Conservation (phyloP, 208 protist species). For the Leptomonas pyrrhocoris region DNA sequence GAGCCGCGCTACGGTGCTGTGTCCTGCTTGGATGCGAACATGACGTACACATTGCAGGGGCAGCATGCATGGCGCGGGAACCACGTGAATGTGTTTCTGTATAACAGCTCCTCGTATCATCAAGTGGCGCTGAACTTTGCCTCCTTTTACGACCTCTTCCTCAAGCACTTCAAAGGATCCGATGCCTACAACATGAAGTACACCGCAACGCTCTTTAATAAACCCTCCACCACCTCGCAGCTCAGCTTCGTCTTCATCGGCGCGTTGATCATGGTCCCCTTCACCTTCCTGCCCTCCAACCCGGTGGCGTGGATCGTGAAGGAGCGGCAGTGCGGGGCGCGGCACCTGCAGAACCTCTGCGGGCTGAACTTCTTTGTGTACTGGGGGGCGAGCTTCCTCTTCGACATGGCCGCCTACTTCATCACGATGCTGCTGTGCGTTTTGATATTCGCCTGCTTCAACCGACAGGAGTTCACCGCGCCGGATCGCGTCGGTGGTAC, state of each 20-base stretch:
- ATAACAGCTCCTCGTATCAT: slow-evolving; percentile 3
- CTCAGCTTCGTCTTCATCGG: slow-evolving; percentile 34
- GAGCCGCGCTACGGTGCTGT: too few species aligned
- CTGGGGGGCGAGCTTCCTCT: slow-evolving; percentile 80
- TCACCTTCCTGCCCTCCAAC: slow-evolving; percentile 71
- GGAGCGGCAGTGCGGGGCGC: slow-evolving; percentile 70
- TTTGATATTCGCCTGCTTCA: slow-evolving; percentile 64
- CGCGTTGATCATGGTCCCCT: slow-evolving; percentile 69
- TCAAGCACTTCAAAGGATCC: background rate
- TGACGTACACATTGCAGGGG: too few species aligned
- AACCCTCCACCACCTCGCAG: background rate
- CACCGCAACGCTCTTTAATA: background rate
- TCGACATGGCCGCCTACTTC: slow-evolving; percentile 65
- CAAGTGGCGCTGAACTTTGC: slow-evolving; percentile 19
- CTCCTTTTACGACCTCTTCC: background rate
- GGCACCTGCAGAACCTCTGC: slow-evolving; percentile 73
- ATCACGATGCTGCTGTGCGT: slow-evolving; percentile 67
- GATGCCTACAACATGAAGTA: background rate
- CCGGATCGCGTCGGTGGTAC: slow-evolving; percentile 40
- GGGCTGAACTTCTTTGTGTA: slow-evolving; percentile 66
- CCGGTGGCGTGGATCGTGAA: slow-evolving; percentile 76
- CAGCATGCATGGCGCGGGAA: too few species aligned
- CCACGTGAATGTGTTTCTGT: slow-evolving; percentile 5
- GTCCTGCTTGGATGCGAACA: too few species aligned
- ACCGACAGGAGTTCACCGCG: slow-evolving; percentile 62